Base-by-base conservation (phyloP, 2,329 filamentous ascomycete species). In the Cadophora sp. region DNA sequence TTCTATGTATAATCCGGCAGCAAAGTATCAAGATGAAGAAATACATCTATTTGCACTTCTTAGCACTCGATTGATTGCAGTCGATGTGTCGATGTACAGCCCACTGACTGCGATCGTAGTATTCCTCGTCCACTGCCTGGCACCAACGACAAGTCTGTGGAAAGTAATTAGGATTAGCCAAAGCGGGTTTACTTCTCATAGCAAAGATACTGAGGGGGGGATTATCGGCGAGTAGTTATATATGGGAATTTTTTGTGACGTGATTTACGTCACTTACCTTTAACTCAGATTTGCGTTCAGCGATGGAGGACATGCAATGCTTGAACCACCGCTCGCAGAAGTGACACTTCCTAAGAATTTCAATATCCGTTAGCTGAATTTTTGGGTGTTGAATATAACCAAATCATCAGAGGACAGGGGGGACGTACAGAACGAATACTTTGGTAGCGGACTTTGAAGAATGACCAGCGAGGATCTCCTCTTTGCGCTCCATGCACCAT, bases 71-170 rank as follows among this genome's bases (percentile, higher is more conserved):
- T 27, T n/a, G 27, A n/a, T 53, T 53, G 16, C 50, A 53, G 30
- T 53, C 14, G 27, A 53, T 53, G 24, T 53, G 50, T n/a, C 30
- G 50, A 53, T 53, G 50, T 33, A 53, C 50, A 18, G 27, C 50
- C 50, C 50, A 53, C 16, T 53, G 50, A 13, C n/a, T 53, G 14
- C 13, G 50, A 33, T 53, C 50, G 16, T n/a, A 33, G 16, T 33
- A n/a, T 27, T 53, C 50, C 5, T 53, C 50, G 14, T 16, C 50
- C 9, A 33, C 50, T 11, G 27, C 50, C 33, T 53, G 50, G 50
- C 50, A 53, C 50, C 50, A 33, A 14, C 50, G 50, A 13, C 50
- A 53, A n/a, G 24, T 5, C 50, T 53, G 24, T n/a, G 3, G 14
- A n/a, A 1, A 53, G 16, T 33, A 1, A 16, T 53, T 22, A 53